Percentiles rank a stretch among this genome's conserved stretches.
These are phyloP conservation scores for Triadica sebifera DNA, from an alignment of 345 rosid species.

Conservation along the genomic window DNA sequence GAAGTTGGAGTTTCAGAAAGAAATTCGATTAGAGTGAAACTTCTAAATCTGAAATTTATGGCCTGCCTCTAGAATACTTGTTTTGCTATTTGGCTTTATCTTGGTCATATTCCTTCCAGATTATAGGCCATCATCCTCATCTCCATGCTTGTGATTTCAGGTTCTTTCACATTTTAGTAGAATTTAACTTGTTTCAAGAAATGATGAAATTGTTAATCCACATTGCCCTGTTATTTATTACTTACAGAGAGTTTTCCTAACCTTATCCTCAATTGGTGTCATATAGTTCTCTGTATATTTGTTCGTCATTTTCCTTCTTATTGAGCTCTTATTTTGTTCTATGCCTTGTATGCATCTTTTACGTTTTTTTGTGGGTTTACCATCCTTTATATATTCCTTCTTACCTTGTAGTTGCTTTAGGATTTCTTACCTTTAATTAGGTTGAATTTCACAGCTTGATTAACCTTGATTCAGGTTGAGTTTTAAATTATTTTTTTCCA, in stretches of 20 bases:
- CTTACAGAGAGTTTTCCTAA: background rate
- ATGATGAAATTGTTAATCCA: background rate
- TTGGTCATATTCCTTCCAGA: background rate
- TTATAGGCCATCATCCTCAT: background rate
- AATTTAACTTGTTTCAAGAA: background rate
- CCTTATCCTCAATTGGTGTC: background rate
- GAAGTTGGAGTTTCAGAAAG: constrained; percentile 1
- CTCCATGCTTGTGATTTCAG: background rate
- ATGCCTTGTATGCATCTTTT: background rate
- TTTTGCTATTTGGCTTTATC: background rate
- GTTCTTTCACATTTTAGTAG: background rate
- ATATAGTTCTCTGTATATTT: background rate
- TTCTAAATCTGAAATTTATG: background rate
- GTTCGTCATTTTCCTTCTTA: background rate
- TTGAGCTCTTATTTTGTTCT: background rate
- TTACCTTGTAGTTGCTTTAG: background rate
- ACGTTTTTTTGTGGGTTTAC: background rate
- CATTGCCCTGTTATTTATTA: background rate
- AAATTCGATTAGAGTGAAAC: background rate
- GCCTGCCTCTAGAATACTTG: background rate
- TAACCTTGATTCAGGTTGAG: background rate
- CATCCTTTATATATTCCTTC: background rate
- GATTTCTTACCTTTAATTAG: background rate
- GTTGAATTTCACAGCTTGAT: background rate
- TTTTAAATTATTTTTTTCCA: constrained; percentile 21